Evolutionary conservation across 768 basidiomycete genomes (phyloP).

Genomic region (Termitomyces sp.): DNA sequence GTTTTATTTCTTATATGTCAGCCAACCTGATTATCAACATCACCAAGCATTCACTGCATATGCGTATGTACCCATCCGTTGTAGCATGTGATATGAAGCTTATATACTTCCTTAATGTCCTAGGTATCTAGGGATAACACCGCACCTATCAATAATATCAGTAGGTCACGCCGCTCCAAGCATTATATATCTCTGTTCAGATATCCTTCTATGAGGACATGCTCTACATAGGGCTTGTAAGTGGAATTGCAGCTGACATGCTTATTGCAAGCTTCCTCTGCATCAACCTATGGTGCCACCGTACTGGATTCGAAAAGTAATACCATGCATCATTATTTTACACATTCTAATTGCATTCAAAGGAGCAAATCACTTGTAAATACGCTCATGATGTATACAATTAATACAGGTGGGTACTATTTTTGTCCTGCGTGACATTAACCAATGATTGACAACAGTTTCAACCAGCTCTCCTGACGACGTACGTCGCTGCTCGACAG

Average conservation of each 20-base stretch:
- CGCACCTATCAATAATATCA: background rate
- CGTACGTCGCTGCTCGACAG: background rate
- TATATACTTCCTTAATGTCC: background rate
- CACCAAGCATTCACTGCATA: background rate
- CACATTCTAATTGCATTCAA: background rate
- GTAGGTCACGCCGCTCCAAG: background rate
- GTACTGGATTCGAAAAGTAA: constrained; percentile 8
- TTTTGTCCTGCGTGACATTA: background rate
- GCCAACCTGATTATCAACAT: background rate
- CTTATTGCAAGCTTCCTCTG: constrained; percentile 10
- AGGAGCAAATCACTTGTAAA: background rate
- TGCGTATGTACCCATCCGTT: background rate
- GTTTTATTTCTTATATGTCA: background rate
- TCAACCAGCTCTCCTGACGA: background rate
- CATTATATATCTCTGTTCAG: background rate
- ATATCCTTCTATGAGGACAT: background rate
- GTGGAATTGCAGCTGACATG: constrained; percentile 8
- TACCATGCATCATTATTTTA: too few relatives aligned
- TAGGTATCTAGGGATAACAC: background rate
- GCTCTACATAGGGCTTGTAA: constrained; percentile 9
- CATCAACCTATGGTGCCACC: background rate
- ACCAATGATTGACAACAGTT: background rate
- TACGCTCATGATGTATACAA: background rate
- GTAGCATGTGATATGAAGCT: background rate
- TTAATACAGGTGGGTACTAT: background rate